Evolutionary conservation across 129 eudicot species (phyloP).

Genomic region (Sambucus nigra): DNA sequence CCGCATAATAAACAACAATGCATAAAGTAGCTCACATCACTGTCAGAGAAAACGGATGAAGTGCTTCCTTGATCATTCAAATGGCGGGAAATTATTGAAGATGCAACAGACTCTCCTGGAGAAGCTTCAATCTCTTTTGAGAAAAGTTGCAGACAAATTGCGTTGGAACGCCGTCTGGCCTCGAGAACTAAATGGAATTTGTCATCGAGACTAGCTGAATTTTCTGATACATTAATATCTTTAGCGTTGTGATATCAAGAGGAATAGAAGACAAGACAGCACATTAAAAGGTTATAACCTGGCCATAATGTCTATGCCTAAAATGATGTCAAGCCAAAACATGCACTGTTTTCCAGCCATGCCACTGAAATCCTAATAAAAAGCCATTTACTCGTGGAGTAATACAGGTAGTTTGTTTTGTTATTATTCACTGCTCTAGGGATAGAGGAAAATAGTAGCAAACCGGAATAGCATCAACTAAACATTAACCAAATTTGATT

Average conservation of each 20-base stretch:
- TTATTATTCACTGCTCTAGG: background rate
- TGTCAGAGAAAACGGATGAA: conserved; percentile 11
- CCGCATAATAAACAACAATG: conserved; percentile 9
- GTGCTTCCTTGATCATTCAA: conserved; percentile 51
- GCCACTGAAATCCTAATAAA: background rate
- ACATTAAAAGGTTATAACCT: conserved; percentile 1
- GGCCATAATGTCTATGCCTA: background rate
- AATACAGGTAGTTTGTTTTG: background rate
- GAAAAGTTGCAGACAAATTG: conserved; percentile 76
- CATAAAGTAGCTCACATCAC: conserved; percentile 24
- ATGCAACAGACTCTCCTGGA: conserved; percentile 87
- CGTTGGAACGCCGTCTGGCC: conserved; percentile 84
- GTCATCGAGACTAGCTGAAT: conserved; percentile 62
- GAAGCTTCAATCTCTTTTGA: conserved; percentile 68
- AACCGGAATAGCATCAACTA: background rate
- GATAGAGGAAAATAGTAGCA: background rate
- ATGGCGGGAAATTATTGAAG: conserved; percentile 73
- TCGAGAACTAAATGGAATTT: conserved; percentile 59
- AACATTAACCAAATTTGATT: background rate
- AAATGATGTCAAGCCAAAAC: background rate
- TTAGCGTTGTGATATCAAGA: conserved; percentile 30
- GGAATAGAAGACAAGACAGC: conserved; percentile 15
- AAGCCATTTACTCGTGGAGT: background rate
- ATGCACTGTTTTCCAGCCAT: background rate
- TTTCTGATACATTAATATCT: conserved; percentile 49